These are phyloP conservation scores for Pestalotiopsis sp. DNA, from an alignment of 2,329 filamentous ascomycete species.

Conservation along the genomic window DNA sequence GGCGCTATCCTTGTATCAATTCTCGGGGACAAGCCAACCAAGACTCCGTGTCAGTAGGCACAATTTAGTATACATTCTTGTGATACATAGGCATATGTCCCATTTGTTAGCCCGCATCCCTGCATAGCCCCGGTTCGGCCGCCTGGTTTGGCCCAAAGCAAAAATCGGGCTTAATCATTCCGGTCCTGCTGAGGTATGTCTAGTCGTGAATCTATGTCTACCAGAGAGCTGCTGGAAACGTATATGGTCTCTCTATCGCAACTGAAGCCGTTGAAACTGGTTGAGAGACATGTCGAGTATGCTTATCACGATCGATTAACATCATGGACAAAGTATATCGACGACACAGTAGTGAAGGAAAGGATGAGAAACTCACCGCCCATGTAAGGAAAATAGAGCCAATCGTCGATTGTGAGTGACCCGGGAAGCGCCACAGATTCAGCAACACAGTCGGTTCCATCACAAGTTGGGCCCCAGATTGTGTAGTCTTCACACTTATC, in stretches of 20 bases:
- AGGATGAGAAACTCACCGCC: neutral
- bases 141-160: neutral
- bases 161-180: neutral
- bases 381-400: slow-evolving; percentile 3
- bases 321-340: neutral
- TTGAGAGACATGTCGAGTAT: slow-evolving; percentile 6
- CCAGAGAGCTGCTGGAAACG: neutral
- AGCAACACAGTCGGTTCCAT: neutral
- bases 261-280: neutral
- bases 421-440: slow-evolving; percentile 1
- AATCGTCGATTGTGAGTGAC: neutral
- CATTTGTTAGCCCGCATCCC: neutral
- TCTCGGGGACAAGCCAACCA: neutral
- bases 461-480: slow-evolving; percentile 5
- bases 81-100: neutral
- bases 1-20: neutral
- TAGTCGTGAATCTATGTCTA: slow-evolving; percentile 1
- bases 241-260: slow-evolving; percentile 1
- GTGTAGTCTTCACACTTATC: neutral
- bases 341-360: neutral
- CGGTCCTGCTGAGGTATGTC: neutral
- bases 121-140: neutral
- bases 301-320: neutral
- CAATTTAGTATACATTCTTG: neutral
- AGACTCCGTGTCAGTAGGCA: neutral